Evolutionary conservation across 2,329 filamentous ascomycete species (phyloP).

Genomic region (Exophiala oligosperma): DNA sequence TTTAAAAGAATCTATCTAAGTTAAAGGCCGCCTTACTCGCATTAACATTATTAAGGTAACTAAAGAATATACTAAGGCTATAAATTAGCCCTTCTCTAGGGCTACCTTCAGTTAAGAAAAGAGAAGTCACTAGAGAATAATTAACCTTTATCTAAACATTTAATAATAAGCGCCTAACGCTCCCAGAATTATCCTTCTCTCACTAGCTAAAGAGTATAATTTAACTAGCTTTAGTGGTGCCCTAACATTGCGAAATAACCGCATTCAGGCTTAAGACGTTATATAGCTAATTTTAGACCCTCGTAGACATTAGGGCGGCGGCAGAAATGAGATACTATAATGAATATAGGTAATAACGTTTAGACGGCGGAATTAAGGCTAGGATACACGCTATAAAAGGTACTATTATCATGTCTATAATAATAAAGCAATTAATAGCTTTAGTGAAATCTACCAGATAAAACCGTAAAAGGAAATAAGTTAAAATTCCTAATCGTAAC

Average conservation of each 20-base stretch:
- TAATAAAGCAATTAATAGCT: constrained; percentile 42
- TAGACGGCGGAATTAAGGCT: constrained; percentile 8
- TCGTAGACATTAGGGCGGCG: constrained; percentile 50
- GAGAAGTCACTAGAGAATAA: not conserved
- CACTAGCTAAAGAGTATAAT: constrained; percentile 32
- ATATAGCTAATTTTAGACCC: constrained; percentile 42
- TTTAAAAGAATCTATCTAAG: constrained; percentile 43
- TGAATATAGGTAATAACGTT: constrained; percentile 35
- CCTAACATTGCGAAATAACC: constrained; percentile 51
- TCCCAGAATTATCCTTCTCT: constrained; percentile 45
- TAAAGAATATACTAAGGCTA: constrained; percentile 36
- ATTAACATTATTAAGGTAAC: constrained; percentile 40
- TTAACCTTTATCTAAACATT: constrained; percentile 37
- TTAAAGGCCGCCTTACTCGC: constrained; percentile 35
- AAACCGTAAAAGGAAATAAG: constrained; percentile 51
- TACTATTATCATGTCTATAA: constrained; percentile 51
- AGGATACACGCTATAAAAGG: constrained; percentile 43
- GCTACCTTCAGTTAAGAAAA: constrained; percentile 31
- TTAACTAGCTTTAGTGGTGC: constrained; percentile 56
- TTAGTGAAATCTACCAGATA: constrained; percentile 42
- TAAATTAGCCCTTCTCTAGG: constrained; percentile 43
- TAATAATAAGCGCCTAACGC: constrained; percentile 48
- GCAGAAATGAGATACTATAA: constrained; percentile 49
- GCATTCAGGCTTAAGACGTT: constrained; percentile 43
- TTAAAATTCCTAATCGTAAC: constrained; percentile 46